Percentiles rank a stretch among this genome's conserved stretches.
Conservation (phyloP, 2,329 filamentous ascomycete species). For the Exophiala mesophila region DNA sequence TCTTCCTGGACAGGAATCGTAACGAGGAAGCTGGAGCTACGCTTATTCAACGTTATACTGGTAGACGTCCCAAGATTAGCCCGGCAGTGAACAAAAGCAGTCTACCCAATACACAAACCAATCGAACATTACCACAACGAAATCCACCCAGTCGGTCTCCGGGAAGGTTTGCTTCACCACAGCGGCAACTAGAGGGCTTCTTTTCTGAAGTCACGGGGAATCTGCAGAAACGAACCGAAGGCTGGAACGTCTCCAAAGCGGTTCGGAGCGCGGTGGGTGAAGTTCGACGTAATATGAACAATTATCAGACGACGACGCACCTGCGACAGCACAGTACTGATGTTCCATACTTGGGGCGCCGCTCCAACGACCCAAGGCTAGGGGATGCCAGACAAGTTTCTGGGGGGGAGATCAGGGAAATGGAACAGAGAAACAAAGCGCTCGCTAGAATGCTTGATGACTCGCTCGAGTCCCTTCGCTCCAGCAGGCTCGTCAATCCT, state of each 20-base stretch:
- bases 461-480: conserved; percentile 38
- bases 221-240: conserved; percentile 44
- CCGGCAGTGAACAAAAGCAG: conserved; percentile 21
- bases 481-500: conserved; percentile 31
- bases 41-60: conserved; percentile 45
- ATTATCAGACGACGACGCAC: conserved; percentile 35
- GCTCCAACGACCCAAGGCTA: not conserved
- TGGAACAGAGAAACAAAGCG: conserved; percentile 38
- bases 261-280: conserved; percentile 45
- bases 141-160: conserved; percentile 35
- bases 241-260: conserved; percentile 46
- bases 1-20: conserved; percentile 47
- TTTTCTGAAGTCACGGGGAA: conserved; percentile 47
- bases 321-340: conserved; percentile 18
- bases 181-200: conserved; percentile 41
- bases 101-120: conserved; percentile 20
- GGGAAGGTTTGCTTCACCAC: conserved; percentile 33
- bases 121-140: conserved; percentile 22
- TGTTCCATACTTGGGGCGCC: not conserved
- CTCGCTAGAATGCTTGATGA: conserved; percentile 40
- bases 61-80: conserved; percentile 36
- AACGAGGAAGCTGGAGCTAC: conserved; percentile 40
- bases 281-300: conserved; percentile 44
- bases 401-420: conserved; percentile 28
- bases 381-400: conserved; percentile 4